Conservation (phyloP, 2,329 filamentous ascomycete species). For the Chalara sp. region DNA sequence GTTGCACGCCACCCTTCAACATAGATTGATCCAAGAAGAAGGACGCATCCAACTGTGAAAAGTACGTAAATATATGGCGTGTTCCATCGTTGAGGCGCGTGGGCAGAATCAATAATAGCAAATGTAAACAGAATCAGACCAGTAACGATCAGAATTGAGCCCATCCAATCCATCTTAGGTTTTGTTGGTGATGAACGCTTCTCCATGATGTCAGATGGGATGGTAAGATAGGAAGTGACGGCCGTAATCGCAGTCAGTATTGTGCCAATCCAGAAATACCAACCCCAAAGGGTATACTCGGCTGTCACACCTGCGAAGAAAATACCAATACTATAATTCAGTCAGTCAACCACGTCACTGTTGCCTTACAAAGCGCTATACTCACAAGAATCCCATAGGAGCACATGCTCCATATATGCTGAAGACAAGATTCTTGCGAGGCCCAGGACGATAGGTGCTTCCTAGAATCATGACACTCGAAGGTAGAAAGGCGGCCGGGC, state of each 20-base stretch:
- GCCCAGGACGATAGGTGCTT: slow-evolving; percentile 58
- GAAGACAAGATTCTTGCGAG: slow-evolving; percentile 60
- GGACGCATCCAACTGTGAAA: slow-evolving; percentile 52
- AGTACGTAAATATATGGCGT: slow-evolving; percentile 63
- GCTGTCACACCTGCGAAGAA: slow-evolving; percentile 56
- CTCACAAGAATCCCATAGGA: slow-evolving; percentile 44
- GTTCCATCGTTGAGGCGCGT: slow-evolving; percentile 60
- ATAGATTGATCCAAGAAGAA: slow-evolving; percentile 55
- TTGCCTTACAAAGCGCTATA: neutral
- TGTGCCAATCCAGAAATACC: slow-evolving; percentile 63
- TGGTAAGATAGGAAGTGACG: slow-evolving; percentile 38
- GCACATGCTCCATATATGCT: slow-evolving; percentile 50
- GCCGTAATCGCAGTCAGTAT: slow-evolving; percentile 41
- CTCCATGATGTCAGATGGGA: slow-evolving; percentile 40
- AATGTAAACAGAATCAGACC: slow-evolving; percentile 64
- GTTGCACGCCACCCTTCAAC: slow-evolving; percentile 65
- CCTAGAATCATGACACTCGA: slow-evolving; percentile 62
- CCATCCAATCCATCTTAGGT: slow-evolving; percentile 63
- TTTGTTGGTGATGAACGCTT: slow-evolving; percentile 24
- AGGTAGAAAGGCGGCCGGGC: slow-evolving; percentile 64
- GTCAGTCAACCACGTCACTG: slow-evolving; percentile 29
- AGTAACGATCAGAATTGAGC: slow-evolving; percentile 50
- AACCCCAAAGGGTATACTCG: slow-evolving; percentile 53
- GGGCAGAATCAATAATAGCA: slow-evolving; percentile 63
- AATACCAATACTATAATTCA: slow-evolving; percentile 45